Evolutionary conservation across 148 eudicot species (phyloP).

Genomic region (Nepenthes gracilis): DNA sequence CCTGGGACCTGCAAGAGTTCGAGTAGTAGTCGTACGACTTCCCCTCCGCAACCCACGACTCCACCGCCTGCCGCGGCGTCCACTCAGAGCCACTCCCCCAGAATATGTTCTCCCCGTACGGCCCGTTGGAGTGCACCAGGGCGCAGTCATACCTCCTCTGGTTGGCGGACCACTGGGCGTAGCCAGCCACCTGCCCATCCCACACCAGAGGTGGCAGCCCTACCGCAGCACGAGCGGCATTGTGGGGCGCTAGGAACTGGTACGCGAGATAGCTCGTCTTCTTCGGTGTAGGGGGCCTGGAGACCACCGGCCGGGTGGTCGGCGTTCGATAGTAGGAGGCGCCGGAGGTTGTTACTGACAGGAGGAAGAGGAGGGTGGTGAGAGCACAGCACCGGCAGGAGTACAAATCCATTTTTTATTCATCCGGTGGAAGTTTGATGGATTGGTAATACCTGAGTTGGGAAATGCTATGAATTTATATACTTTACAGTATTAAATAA

Average conservation of each 20-base stretch:
- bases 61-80: conserved; percentile 47
- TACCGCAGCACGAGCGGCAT: conserved; percentile 39
- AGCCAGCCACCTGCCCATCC: conserved; percentile 38
- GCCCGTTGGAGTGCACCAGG: conserved; percentile 50
- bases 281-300: not conserved
- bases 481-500: not conserved
- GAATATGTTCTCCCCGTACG: conserved; percentile 79
- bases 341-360: conserved; percentile 4
- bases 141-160: conserved; percentile 43
- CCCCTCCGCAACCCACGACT: conserved; percentile 44
- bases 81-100: conserved; percentile 64
- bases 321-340: conserved; percentile 6
- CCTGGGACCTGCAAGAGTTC: conserved; percentile 46
- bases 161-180: conserved; percentile 46
- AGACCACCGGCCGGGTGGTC: not conserved
- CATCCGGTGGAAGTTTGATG: not conserved
- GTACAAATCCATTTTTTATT: not conserved
- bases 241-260: conserved; percentile 43
- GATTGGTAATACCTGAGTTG: not conserved
- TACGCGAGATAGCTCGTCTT: conserved; percentile 1
- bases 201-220: conserved; percentile 46
- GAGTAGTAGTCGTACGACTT: conserved; percentile 29
- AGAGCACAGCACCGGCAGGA: not conserved
- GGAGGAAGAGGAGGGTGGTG: conserved; percentile 13
- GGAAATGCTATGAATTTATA: too few relatives aligned